Conservation (phyloP, 148 eudicot genomes). For the Fagopyrum tataricum region DNA sequence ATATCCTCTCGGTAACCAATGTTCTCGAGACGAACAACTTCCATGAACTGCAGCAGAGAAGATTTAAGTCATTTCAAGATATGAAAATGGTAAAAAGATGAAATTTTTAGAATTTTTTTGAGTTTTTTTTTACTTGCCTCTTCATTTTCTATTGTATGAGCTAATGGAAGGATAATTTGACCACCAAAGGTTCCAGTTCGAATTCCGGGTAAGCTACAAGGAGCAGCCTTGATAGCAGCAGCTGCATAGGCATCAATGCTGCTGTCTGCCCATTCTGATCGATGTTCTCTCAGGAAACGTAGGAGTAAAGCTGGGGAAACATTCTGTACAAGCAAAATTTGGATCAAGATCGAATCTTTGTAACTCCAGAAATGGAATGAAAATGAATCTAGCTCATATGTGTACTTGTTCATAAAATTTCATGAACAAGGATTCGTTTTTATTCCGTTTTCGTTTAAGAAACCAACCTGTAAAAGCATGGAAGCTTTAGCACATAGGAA, state of each 20-base stretch:
- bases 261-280: constrained; percentile 95
- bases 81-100: background rate
- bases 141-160: constrained; percentile 87
- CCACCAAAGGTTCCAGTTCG: constrained; percentile 67
- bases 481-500: constrained; percentile 89
- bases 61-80: background rate
- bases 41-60: constrained; percentile 60
- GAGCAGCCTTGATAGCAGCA: constrained; percentile 72
- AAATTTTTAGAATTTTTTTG: background rate
- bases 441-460: too few species aligned
- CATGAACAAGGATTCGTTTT: too few species aligned
- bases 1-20: constrained; percentile 69
- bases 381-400: too few species aligned
- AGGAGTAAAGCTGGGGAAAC: constrained; percentile 77
- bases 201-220: constrained; percentile 62
- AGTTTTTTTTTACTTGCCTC: constrained; percentile 41
- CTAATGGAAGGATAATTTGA: constrained; percentile 87
- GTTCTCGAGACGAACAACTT: constrained; percentile 83
- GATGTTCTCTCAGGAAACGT: constrained; percentile 76
- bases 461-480: constrained; percentile 80
- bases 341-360: too few species aligned
- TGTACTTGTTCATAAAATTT: too few species aligned
- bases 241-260: constrained; percentile 82
- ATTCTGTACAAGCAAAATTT: constrained; percentile 33
- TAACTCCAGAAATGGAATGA: too few species aligned